Base-by-base conservation (phyloP, 305 asterid genomes). In the Solanum hybrid region DNA sequence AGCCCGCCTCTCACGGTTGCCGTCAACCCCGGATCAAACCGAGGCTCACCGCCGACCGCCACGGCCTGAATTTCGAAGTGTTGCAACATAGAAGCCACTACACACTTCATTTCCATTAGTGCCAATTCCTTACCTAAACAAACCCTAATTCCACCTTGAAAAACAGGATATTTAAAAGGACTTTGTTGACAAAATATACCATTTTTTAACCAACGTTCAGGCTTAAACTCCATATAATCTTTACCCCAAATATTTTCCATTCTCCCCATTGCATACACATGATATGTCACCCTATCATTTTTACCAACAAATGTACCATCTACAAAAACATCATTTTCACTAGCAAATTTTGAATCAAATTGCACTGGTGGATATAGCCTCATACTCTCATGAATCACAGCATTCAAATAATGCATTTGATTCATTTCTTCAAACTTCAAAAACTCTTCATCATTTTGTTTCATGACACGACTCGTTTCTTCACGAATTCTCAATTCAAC, bases 301-400 rank as follows among this genome's bases (percentile, higher is more conserved):
- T 93, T 92, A 89, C 85, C 91, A 88, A 95, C 94, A 13, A 90
- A 27, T 0, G 95, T 94, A 11, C 97, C 97, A 22, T 93, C 95
- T 1, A 95, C 95, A 81, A 93, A 90, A 32, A 92, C 92, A 71
- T 94, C 96, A n/a, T 92, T 85, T 5, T 7, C 86, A 38, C 86
- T 32, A 3, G 94, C 94, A 27, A 56, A 90, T 56, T 94, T 95
- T 2, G 91, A 12, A 32, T 93, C 95, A 5, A 87, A 10, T 1
- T 95, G 97, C 5, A 95, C 95, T 3, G 96, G 97, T 10, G 97
- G 97, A 88, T 94, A 94, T 3, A 94, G 92, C 86, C 96, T 92
- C 96, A 94, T 93, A 90, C 92, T 89, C 34, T 95, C 97, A 27
- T 93, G 93, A 5, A 94, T 89, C 7, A 95, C 88, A 12, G 96